Evolutionary conservation across 805 yeast species (phyloP), one percentile per base, ranked within the genome.

Genomic region (Naumovozyma baii): DNA sequence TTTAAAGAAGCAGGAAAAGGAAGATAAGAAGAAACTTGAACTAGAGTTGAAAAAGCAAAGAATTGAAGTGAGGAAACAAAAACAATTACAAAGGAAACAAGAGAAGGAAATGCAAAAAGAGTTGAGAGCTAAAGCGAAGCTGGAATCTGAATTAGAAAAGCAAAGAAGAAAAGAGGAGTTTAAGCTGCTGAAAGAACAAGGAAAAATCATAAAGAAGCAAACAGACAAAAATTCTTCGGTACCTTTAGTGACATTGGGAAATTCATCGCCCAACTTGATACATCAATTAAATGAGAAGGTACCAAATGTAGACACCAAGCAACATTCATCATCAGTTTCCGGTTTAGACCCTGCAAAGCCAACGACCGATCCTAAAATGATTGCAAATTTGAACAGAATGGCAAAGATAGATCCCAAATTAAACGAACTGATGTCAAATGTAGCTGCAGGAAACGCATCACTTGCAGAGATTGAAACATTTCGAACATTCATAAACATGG

Each of bases 391-490:
- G 52, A 88, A 88, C 52, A 69, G 81, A 1, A 78, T 90, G 61
- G 96, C 96, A 0, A 72, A 81, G 31, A 68, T 70, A 3, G 94
- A 87, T 52, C 69, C 76, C 0, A 70, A 78, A 3, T 61, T 90
- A 37, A 81, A 78, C 46, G 62, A 71, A 1, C 63, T 90, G 38
- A 87, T 90, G 96, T 78, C 80, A 45, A 73, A 71, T 4, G 96
- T 90, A 2, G 96, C 97, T 0, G 73, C 80, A 40, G 95, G 95
- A 3, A 70, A 68, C 18, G 95, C 96, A 0, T 59, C 77, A 1
- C 72, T 75, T 4, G 78, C 72, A 5, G 90, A 86, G 57, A 81
- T 90, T 14, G 65, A 74, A 18, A 78, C 75, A 34, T 90, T 90
- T 57, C 95, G 88, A 58, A 78, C 73, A 16, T 83, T 83, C 50